Evolutionary conservation across 2,329 filamentous ascomycete species (phyloP).

Genomic region (Rhynchosporium graminicola): DNA sequence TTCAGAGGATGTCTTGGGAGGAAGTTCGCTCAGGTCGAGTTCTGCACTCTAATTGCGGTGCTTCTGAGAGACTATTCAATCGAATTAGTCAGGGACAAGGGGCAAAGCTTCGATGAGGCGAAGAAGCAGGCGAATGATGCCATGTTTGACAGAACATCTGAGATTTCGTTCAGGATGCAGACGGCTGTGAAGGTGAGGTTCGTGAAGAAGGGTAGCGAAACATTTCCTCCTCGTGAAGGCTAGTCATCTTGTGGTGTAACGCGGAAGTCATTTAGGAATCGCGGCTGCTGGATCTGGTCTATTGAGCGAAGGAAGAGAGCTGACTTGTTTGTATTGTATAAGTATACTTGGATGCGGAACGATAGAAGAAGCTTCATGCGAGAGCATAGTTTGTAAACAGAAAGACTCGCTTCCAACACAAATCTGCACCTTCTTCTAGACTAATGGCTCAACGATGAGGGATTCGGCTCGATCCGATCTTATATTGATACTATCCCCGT

Average conservation of each 20-base stretch:
- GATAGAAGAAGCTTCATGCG: no score
- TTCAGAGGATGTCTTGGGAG: constrained; percentile 42
- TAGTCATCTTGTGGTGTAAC: no score
- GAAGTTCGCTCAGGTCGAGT: constrained; percentile 42
- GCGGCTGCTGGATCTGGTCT: neutral
- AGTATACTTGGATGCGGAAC: no score
- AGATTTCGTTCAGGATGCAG: constrained; percentile 26
- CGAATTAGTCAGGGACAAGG: constrained; percentile 29
- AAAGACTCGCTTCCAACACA: no score
- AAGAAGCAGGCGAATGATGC: constrained; percentile 21
- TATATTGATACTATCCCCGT: no score
- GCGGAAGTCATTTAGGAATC: neutral
- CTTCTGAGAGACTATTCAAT: constrained; percentile 28
- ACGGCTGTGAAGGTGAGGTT: constrained; percentile 30
- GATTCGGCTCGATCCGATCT: no score
- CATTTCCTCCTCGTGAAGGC: constrained; percentile 20
- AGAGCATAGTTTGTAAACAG: no score
- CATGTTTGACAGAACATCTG: constrained; percentile 22
- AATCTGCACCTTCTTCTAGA: no score
- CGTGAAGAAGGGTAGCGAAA: constrained; percentile 28
- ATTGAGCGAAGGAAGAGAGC: no score
- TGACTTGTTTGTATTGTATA: no score
- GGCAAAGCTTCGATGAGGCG: constrained; percentile 16
- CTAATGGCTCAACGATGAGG: no score
- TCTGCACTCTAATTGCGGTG: constrained; percentile 36